Evolutionary conservation across 805 yeast species (phyloP), one percentile per base, ranked within the genome.

Genomic region (Yamadazyma nakazawae): DNA sequence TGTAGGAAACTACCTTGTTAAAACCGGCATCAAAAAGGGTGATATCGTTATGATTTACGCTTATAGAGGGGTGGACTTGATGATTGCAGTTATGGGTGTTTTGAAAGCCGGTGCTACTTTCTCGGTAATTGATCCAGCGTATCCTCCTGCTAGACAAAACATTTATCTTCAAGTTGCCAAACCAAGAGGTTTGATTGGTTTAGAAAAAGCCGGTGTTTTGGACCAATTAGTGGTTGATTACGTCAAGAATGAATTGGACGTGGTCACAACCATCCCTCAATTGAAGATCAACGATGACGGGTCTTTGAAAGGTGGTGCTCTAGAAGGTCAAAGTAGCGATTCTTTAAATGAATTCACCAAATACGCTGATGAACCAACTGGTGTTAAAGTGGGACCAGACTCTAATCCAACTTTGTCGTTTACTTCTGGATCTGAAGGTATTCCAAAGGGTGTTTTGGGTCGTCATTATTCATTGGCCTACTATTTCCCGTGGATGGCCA

Each of bases 1-100:
- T 25, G 91, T 94, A 14, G 98, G 96, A 31, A 92, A 94, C 67
- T 86, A 88, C 60, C 76, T 94, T 57, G 83, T 88, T 48, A 69
- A 78, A 21, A 80, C 84, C 5, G 98, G 98, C 12, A 85, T 94
- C 58, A 74, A 80, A 53, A 76, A 86, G 59, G 99, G 98, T 47
- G 98, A 94, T 64, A 89, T 94, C 14, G 98, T 94, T 14, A 91
- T 91, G 96, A 91, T 95, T 56, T 94, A 94, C 63, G 97, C 99
- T 21, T 88, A 92, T 60, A 82, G 99, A 67, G 97, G 97, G 57
- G 99, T 94, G 7, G 99, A 94, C 63, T 74, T 94, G 52, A 88
- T 94, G 81, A 88, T 95, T 37, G 95, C 98, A 5, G 97, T 94
- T 14, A 84, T 94, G 87, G 99, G 98, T 67, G 96, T 90, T 17